Base-by-base conservation (phyloP, 1,139 yeast species). In the Cylindricascospora bacillispora region DNA sequence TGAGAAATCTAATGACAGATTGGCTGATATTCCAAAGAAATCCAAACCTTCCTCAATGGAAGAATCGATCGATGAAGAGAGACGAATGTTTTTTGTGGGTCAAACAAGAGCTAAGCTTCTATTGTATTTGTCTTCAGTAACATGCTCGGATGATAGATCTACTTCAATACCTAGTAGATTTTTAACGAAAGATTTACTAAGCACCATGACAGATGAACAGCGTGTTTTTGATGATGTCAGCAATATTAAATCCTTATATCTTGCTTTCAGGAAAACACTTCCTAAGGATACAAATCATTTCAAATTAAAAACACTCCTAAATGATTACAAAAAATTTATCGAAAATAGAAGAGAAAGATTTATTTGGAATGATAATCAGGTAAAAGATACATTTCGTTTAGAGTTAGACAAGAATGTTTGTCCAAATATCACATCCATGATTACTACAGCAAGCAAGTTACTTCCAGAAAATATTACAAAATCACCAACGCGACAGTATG, bases 41-140 rank as follows among this genome's bases (percentile, higher is more conserved):
- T 21, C 32, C 13, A 33, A 29, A 22, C 30, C 41, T 3, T 29
- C 28, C n/a, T 33, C 36, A 15, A 27, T 38, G 4, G 50, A 39
- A 15, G 49, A 44, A 9, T 34, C 46, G 18, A 27, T 70, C 3
- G 66, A 76, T 41, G 95, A 86, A 52, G 95, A 83, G 46, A 59
- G 93, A 33, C 58, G 97, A 29, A 70, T 92, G 45, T 66, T 85
- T 40, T 89, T 82, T 49, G 97, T 89, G 6, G 94, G 95, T 0
- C 60, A 78, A 27, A 85, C 95, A 0, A 63, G 98, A 39, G 93
- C 95, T 0, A 77, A 79, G 49, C 53, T 49, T 11, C 38, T 62
- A n/a, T 38, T 65, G 6, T 63, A 59, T 37, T 39, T 65, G 6
- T 43, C 55, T 2, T 47, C 59, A 2, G 45, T 53, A 2, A 41